phyloP scores from a whole-genome alignment of 2,329 filamentous ascomycete genomes.

The Monosporascus sp. region DNA sequence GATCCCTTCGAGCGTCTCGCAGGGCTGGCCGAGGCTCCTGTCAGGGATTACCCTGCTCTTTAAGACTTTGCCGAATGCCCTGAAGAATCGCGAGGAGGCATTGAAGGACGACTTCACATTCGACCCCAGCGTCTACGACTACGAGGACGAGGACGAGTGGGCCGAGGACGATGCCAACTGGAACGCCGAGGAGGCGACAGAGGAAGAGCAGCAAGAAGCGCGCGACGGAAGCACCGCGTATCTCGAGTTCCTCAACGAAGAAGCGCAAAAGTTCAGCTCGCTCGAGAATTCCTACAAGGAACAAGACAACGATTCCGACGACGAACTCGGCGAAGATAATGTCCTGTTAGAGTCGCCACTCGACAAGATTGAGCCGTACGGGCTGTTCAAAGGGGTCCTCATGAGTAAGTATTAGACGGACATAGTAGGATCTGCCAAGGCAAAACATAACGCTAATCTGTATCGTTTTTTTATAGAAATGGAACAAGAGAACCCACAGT shows the following conservation, averaged over 20 bases:
- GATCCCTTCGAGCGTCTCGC: constrained; percentile 86
- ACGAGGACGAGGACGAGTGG: constrained; percentile 73
- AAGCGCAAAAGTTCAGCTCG: constrained; percentile 81
- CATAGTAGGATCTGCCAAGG: background rate
- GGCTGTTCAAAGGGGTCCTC: constrained; percentile 76
- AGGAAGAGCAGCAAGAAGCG: constrained; percentile 59
- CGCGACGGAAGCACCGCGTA: constrained; percentile 93
- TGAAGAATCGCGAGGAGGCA: constrained; percentile 90
- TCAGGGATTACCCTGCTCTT: constrained; percentile 85
- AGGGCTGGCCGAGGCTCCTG: constrained; percentile 89
- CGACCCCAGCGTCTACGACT: constrained; percentile 53
- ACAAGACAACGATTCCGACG: constrained; percentile 65
- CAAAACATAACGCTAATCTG: constrained; percentile 22
- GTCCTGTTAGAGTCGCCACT: constrained; percentile 88
- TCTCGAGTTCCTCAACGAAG: constrained; percentile 90
- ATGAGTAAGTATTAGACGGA: constrained; percentile 58
- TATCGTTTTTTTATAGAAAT: constrained; percentile 56
- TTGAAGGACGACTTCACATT: constrained; percentile 80
- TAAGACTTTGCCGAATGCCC: constrained; percentile 78
- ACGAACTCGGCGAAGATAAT: constrained; percentile 89
- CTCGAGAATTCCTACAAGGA: constrained; percentile 37
- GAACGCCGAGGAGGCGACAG: constrained; percentile 67
- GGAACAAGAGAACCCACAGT: constrained; percentile 84
- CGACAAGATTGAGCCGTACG: constrained; percentile 92
- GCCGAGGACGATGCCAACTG: constrained; percentile 78